Conservation (phyloP, 179 eudicot genomes). For the Pouteria campechiana region DNA sequence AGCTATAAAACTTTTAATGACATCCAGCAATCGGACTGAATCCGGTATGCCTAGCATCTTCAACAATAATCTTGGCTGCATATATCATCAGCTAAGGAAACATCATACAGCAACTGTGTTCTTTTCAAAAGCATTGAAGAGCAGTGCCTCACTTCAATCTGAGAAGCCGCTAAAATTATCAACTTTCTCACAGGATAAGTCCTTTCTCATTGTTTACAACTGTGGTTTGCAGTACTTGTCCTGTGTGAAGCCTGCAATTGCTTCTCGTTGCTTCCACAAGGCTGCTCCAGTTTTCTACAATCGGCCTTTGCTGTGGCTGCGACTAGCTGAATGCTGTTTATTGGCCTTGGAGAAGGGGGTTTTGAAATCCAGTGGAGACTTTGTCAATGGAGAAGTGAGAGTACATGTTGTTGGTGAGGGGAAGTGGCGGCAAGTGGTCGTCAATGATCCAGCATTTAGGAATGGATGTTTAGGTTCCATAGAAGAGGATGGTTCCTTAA, state of each 20-base stretch:
- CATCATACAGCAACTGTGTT: constrained; percentile 55
- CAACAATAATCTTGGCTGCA: constrained; percentile 89
- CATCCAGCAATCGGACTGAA: constrained; percentile 56
- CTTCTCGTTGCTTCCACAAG: constrained; percentile 64
- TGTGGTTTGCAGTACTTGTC: constrained; percentile 78
- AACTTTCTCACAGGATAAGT: constrained; percentile 68
- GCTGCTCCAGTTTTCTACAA: constrained; percentile 57
- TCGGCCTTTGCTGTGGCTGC: constrained; percentile 77
- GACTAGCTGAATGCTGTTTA: constrained; percentile 88
- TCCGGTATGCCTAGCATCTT: constrained; percentile 50
- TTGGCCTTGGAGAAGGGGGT: constrained; percentile 63
- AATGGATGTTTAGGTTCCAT: constrained; percentile 15
- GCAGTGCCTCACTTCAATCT: constrained; percentile 40
- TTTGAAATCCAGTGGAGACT: constrained; percentile 14
- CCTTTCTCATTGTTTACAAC: constrained; percentile 59
- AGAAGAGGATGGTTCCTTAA: constrained; percentile 15
- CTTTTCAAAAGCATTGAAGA: constrained; percentile 65
- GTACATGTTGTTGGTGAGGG: constrained; percentile 75
- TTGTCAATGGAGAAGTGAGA: constrained; percentile 24
- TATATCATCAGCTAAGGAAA: constrained; percentile 66
- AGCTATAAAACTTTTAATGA: constrained; percentile 83
- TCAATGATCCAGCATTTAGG: constrained; percentile 22
- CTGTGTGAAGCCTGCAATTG: constrained; percentile 74
- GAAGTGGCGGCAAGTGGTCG: constrained; percentile 71
- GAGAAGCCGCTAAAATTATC: constrained; percentile 66